Conservation (phyloP, 2,329 filamentous ascomycete genomes). For the Claviceps fusiformis region DNA sequence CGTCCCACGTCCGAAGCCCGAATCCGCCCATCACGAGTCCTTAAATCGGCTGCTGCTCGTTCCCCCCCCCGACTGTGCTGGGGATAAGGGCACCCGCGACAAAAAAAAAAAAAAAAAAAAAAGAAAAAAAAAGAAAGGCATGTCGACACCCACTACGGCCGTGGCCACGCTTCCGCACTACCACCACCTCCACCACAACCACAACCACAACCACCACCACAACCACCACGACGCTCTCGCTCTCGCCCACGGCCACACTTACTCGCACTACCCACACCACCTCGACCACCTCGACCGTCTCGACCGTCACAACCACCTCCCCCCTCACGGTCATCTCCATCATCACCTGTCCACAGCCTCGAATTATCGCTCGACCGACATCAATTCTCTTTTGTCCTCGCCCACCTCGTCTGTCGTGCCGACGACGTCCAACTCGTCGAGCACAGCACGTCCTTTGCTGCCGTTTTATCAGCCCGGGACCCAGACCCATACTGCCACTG, state of each 20-base stretch:
- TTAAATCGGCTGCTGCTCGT: not conserved
- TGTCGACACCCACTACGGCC: conserved; percentile 73
- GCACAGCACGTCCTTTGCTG: conserved; percentile 12
- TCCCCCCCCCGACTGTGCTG: conserved; percentile 1
- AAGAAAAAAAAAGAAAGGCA: too few species aligned
- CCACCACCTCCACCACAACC: conserved; percentile 13
- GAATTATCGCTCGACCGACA: conserved; percentile 18
- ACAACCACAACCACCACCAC: conserved; percentile 23
- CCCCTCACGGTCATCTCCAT: conserved; percentile 9
- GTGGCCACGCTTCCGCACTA: conserved; percentile 59
- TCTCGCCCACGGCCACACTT: conserved; percentile 6
- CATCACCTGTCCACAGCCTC: not conserved
- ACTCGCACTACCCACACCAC: conserved; percentile 3
- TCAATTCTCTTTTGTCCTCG: conserved; percentile 14
- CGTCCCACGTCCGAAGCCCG: not conserved
- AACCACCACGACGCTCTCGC: not conserved
- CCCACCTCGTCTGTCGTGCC: conserved; percentile 8
- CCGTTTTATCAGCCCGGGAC: conserved; percentile 14
- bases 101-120: too few species aligned
- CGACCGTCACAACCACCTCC: conserved; percentile 6
- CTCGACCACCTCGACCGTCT: conserved; percentile 9
- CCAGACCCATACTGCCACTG: conserved; percentile 2
- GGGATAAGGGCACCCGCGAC: conserved; percentile 2
- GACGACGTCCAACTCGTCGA: conserved; percentile 13
- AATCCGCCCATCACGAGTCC: not conserved